Conservation (phyloP, 2,329 filamentous ascomycete genomes). For the Lachnellula occidentalis region DNA sequence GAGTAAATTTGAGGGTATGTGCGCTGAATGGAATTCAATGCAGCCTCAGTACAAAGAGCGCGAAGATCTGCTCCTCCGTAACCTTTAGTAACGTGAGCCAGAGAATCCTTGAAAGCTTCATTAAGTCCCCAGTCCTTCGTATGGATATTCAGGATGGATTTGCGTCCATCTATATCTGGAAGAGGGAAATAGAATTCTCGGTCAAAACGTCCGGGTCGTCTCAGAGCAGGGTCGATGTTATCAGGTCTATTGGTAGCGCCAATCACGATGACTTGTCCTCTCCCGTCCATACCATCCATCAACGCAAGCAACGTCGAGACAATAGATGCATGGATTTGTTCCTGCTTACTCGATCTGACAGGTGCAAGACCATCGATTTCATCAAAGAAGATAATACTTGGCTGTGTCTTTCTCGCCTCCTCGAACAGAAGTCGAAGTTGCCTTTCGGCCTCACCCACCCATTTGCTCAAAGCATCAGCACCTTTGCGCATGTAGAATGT, state of each 20-base stretch:
- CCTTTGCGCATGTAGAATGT: conserved; percentile 99
- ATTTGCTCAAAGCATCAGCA: conserved; percentile 95
- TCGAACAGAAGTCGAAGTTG: conserved; percentile 92
- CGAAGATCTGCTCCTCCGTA: conserved; percentile 94
- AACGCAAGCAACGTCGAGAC: conserved; percentile 88
- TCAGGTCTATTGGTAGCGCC: conserved; percentile 97
- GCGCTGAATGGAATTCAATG: conserved; percentile 90
- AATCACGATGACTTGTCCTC: conserved; percentile 96
- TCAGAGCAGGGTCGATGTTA: conserved; percentile 92
- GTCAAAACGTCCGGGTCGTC: conserved; percentile 90
- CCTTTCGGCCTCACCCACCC: conserved; percentile 96
- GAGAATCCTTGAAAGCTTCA: conserved; percentile 70
- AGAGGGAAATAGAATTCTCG: conserved; percentile 97
- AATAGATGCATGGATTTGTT: conserved; percentile 97
- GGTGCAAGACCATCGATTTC: conserved; percentile 97
- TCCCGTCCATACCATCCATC: conserved; percentile 98
- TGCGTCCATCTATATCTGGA: conserved; percentile 72
- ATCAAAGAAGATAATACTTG: conserved; percentile 99
- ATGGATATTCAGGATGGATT: conserved; percentile 89
- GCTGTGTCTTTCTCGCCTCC: conserved; percentile 90
- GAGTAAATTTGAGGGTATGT: conserved; percentile 95
- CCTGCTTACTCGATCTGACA: conserved; percentile 94
- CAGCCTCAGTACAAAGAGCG: conserved; percentile 91
- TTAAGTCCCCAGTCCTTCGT: conserved; percentile 89
- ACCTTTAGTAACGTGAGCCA: conserved; percentile 87